Evolutionary conservation across 805 yeast genomes (phyloP), one percentile per base, ranked within the genome.

Genomic region (Kuraishia ogatae): DNA sequence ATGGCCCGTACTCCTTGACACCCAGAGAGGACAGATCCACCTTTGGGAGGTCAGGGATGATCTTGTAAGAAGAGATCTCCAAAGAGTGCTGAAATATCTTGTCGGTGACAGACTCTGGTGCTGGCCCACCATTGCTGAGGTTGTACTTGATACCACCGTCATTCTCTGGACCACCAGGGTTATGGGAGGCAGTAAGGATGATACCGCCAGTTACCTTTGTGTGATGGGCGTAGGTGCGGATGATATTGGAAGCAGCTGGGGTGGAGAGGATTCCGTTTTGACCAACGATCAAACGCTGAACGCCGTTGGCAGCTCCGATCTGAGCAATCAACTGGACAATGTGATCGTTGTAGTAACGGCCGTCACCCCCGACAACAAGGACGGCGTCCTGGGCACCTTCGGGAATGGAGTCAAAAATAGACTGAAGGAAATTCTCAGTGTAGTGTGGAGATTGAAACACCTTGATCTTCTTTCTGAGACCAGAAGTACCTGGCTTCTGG

Each of bases 401-500:
- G 21, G 98, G 98, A 62, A 93, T 92, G 43, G 97, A 82, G 55
- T 82, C 82, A 55, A 92, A 69, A 57, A 90, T 80, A 7, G 97
- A 81, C 71, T 93, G 99, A 61, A 94, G 80, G 73, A 93, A 93
- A 76, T 94, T 93, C 70, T 93, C 98, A 1, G 96, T 87, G 74
- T 93, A 93, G 68, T 89, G 75, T 63, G 83, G 84, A 50, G 71
- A 63, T 72, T 89, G 82, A 75, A 93, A 93, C 24, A 89, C 92
- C 23, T 77, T 78, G 50, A 93, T 96, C 74, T 87, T 91, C 78
- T 93, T 93, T 66, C 99, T 82, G 52, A 93, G 82, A 23, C 99
- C 99, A 7, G 98, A 93, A 22, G 99, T 93, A 43, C 99, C 99
- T 13, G 99, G 98, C 69, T 92, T 94, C 70, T 93, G 99, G 73